Base-by-base conservation (phyloP, 768 basidiomycete genomes). In the Boletus barrowsii region DNA sequence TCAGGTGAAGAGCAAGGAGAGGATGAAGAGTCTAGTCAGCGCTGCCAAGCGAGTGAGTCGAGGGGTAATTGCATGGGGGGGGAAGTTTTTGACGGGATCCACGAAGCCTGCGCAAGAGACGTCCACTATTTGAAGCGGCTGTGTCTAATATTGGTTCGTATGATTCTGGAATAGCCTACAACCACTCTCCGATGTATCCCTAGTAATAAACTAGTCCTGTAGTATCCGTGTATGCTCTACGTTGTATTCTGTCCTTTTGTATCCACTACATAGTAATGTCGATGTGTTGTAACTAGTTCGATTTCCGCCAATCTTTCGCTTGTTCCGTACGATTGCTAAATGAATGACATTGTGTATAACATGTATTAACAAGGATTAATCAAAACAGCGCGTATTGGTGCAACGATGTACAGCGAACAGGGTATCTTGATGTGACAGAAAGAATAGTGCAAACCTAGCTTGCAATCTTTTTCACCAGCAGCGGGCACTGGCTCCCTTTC, bases 401-500 rank as follows among this genome's bases (percentile, higher is more conserved):
- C 22, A 22, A 22, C 15, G 7, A 40, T 33, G n/a, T 11, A 22
- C 7, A 14, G 35, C 17, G 33, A 47, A 20, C 29, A 50, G 5
- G 20, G 48, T 41, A 35, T 33, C 14, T n/a, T n/a, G 42, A 32
- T 48, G 39, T 37, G 7, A 42, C 36, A 45, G 32, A 51, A 55
- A 30, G 18, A 29, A 41, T 15, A 22, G 18, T 30, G 7, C 17
- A 20, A 22, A 24, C 5, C 49, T 55, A 68, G 29, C 40, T 55
- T 53, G 22, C 54, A 39, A 72, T 29, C 57, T 74, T 56, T 44
- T 72, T 76, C 54, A 88, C 76, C 42, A 79, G 58, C 42, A 88
- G 59, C 8, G 87, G 86, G 47, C 82, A 83, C 59, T 84, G 84
- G 41, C 81, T 83, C 4, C 86, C 87, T 47, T 80, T 76, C 48